Evolutionary conservation across 768 basidiomycete genomes (phyloP).

Genomic region (Pulveroboletus sp.): DNA sequence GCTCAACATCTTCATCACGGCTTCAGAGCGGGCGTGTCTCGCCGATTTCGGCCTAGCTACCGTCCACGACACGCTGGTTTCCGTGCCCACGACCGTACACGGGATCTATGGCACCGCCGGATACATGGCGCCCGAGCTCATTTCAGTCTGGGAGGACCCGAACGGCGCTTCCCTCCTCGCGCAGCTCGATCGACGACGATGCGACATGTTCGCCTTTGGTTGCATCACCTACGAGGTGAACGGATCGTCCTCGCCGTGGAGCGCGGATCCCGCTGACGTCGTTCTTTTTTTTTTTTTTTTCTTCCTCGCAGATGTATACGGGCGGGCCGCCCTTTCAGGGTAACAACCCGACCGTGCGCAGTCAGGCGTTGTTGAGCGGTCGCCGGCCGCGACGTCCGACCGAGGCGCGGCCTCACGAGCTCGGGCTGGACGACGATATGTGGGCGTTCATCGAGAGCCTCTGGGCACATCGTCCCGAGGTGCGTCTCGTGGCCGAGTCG

Average conservation of each 20-base stretch:
- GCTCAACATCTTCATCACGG: constrained; percentile 29
- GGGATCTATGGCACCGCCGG: constrained; percentile 21
- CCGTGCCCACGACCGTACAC: constrained; percentile 12
- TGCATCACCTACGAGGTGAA: constrained; percentile 34
- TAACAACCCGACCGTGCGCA: constrained; percentile 16
- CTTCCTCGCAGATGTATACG: constrained; percentile 26
- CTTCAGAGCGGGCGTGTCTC: constrained; percentile 26
- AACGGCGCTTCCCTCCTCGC: constrained; percentile 12
- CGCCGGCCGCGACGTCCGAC: constrained; percentile 19
- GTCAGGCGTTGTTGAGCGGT: constrained; percentile 12
- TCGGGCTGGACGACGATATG: constrained; percentile 30
- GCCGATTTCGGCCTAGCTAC: constrained; percentile 32
- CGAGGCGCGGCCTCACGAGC: background rate
- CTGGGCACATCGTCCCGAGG: constrained; percentile 26
- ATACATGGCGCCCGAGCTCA: constrained; percentile 30
- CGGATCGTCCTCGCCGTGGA: background rate
- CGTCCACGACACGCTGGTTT: constrained; percentile 14
- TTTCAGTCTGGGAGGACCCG: constrained; percentile 5
- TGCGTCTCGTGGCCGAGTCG: constrained; percentile 25
- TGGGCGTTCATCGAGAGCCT: constrained; percentile 30
- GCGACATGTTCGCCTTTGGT: constrained; percentile 36
- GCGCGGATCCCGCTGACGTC: background rate
- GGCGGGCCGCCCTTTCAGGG: constrained; percentile 24
- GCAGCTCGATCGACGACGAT: constrained; percentile 23
- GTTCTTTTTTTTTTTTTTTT: too few species aligned